Evolutionary conservation across 352 stramenopile genomes (phyloP).

Genomic region (Pythium brachiatum): DNA sequence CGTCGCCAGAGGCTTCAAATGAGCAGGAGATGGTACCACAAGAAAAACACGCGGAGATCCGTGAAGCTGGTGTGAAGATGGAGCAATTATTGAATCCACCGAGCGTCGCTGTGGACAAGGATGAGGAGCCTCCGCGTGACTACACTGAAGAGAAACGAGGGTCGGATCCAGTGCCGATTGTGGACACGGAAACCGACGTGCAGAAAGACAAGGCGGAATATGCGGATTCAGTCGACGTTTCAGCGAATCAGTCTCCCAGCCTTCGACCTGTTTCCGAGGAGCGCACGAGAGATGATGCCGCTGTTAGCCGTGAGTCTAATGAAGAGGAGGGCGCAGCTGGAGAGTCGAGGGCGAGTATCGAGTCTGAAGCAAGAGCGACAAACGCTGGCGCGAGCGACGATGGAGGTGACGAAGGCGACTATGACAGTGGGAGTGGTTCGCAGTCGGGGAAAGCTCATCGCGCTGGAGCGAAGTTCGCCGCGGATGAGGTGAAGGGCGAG

Average conservation of each 20-base stretch:
- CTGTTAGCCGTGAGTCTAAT: neutral
- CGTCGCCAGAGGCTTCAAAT: neutral
- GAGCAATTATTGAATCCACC: neutral
- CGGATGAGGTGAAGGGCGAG: constrained; percentile 8
- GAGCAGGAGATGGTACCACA: neutral
- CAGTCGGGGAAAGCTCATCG: constrained; percentile 6
- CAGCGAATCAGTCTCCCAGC: neutral
- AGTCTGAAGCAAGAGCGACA: neutral
- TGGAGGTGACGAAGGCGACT: constrained; percentile 9
- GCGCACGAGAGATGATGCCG: neutral
- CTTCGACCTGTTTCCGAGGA: neutral
- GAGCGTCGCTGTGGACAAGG: neutral
- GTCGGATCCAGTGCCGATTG: neutral
- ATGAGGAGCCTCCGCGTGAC: neutral
- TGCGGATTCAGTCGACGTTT: neutral
- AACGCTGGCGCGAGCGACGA: neutral
- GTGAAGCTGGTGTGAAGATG: constrained; percentile 4
- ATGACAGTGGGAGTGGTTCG: constrained; percentile 15
- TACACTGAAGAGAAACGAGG: neutral
- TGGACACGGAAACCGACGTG: neutral
- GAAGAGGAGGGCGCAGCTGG: neutral
- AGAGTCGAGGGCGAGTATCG: neutral
- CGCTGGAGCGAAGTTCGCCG: neutral
- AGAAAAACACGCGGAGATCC: neutral
- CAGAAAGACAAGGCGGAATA: neutral